Conservation (phyloP, 2,329 filamentous ascomycete species). For the Sordariomycetes sp. region DNA sequence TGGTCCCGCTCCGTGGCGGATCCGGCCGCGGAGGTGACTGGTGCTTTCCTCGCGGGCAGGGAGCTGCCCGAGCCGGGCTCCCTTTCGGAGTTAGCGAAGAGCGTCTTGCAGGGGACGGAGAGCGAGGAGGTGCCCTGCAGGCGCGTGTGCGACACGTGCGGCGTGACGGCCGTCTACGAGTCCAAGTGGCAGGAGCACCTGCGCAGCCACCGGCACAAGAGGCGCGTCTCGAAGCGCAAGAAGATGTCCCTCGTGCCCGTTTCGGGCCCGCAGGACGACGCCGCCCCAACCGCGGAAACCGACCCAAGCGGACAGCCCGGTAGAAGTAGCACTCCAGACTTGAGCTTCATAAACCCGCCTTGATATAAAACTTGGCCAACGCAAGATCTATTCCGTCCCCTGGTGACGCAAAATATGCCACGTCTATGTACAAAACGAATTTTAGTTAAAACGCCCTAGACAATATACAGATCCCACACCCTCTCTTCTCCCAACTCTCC, state of each 20-base stretch:
- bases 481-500: background rate
- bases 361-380: background rate
- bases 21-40: slow-evolving; percentile 52
- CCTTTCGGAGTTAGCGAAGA: slow-evolving; percentile 35
- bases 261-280: background rate
- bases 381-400: background rate
- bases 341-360: background rate
- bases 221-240: slow-evolving; percentile 22
- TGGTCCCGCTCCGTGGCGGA: slow-evolving; percentile 56
- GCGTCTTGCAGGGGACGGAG: slow-evolving; percentile 33
- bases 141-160: slow-evolving; percentile 63
- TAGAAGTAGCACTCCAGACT: background rate
- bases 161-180: slow-evolving; percentile 49
- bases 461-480: background rate
- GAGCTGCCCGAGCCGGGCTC: slow-evolving; percentile 38
- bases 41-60: slow-evolving; percentile 49
- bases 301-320: slow-evolving; percentile 1
- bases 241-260: slow-evolving; percentile 23
- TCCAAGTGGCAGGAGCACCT: slow-evolving; percentile 30
- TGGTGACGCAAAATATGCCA: background rate
- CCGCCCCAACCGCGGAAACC: slow-evolving; percentile 5
- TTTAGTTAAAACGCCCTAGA: background rate
- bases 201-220: slow-evolving; percentile 22
- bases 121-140: slow-evolving; percentile 37
- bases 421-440: background rate